Evolutionary conservation across 2,329 filamentous ascomycete genomes (phyloP).

Genomic region (Penicillium janthinellum): DNA sequence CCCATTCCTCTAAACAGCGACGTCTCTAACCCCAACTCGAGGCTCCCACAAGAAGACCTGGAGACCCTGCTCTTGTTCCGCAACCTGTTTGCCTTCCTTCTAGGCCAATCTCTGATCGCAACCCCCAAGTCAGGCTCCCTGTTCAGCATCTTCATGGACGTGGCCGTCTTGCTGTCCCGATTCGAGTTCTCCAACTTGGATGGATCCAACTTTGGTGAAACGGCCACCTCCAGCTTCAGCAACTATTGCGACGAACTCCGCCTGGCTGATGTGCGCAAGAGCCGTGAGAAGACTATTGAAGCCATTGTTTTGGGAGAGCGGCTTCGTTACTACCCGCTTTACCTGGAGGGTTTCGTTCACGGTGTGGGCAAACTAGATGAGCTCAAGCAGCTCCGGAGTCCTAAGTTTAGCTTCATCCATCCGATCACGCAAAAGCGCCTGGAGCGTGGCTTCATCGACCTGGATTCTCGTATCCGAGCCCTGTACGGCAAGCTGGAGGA

Average conservation of each 20-base stretch:
- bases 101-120: constrained; percentile 63
- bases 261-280: constrained; percentile 77
- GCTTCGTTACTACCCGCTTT: constrained; percentile 79
- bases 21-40: constrained; percentile 37
- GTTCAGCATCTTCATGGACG: constrained; percentile 63
- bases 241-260: constrained; percentile 74
- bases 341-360: constrained; percentile 90
- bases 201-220: constrained; percentile 65
- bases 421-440: constrained; percentile 73
- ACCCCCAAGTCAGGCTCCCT: constrained; percentile 57
- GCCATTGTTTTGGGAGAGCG: constrained; percentile 85
- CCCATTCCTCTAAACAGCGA: constrained; percentile 60
- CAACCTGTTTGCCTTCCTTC: constrained; percentile 65
- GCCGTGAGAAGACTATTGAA: constrained; percentile 86
- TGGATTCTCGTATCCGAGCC: constrained; percentile 70
- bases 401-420: constrained; percentile 71
- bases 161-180: constrained; percentile 58
- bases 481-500: constrained; percentile 75
- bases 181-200: constrained; percentile 65
- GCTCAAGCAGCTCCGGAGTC: constrained; percentile 67
- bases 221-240: constrained; percentile 53
- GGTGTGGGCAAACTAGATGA: constrained; percentile 81
- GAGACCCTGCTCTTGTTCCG: constrained; percentile 62
- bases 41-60: constrained; percentile 51
- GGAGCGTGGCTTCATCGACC: constrained; percentile 77